Conservation (phyloP, 192 early-diverging fungal genomes). For the Umbelopsis isabellina region DNA sequence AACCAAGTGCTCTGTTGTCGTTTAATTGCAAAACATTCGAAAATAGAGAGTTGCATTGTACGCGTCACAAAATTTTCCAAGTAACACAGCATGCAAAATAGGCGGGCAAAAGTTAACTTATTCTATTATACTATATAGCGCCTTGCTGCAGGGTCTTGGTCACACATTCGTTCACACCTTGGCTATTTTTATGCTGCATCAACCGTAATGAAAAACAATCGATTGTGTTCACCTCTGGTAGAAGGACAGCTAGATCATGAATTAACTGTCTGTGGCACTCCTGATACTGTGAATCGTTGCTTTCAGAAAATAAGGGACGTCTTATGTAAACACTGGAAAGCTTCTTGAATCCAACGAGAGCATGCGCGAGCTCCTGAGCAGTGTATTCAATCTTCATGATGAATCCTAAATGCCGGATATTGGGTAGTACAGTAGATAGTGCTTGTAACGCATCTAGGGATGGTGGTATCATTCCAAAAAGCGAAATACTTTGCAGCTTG, state of each 20-base stretch:
- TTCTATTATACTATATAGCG: background rate
- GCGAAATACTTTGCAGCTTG: background rate
- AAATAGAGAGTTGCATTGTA: no score
- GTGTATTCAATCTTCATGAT: background rate
- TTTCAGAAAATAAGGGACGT: slow-evolving; percentile 2
- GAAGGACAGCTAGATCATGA: background rate
- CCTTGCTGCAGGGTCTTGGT: slow-evolving; percentile 18
- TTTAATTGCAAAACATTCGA: no score
- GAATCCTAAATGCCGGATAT: slow-evolving; percentile 7
- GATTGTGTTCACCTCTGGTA: background rate
- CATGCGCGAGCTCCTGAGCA: background rate
- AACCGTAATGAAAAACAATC: background rate
- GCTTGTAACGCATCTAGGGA: slow-evolving; percentile 1
- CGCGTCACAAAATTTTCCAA: no score
- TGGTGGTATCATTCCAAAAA: slow-evolving; percentile 17
- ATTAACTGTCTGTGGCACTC: background rate
- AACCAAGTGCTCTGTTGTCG: no score
- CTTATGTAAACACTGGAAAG: background rate
- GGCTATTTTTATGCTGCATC: background rate
- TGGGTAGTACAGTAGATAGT: background rate
- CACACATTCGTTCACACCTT: background rate
- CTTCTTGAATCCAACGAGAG: slow-evolving; percentile 16
- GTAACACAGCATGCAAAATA: no score
- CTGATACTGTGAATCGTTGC: background rate
- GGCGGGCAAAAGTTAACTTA: no score